Evolutionary conservation across 257 asterid species (phyloP).

Genomic region (Gentiana macrophylla): DNA sequence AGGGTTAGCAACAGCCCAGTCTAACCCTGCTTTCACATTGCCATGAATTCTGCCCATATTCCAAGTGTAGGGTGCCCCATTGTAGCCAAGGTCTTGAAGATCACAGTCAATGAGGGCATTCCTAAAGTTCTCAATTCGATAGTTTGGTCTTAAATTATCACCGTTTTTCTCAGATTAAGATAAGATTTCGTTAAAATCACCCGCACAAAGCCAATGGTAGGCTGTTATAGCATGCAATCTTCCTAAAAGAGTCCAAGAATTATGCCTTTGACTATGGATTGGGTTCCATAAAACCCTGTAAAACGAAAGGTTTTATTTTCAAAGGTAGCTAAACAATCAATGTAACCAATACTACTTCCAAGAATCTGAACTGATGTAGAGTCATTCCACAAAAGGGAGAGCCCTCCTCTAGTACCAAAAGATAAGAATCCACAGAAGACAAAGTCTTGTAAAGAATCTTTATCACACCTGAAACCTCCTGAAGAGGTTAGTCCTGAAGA

Average conservation of each 20-base stretch:
- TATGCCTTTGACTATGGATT: not conserved
- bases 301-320: not conserved
- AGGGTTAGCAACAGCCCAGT: not conserved
- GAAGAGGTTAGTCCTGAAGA: no score
- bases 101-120: not conserved
- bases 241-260: not conserved
- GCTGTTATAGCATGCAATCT: not conserved
- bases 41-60: not conserved
- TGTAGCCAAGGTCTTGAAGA: not conserved
- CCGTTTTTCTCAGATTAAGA: not conserved
- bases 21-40: not conserved
- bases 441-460: no score
- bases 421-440: no score
- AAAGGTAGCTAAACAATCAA: no score
- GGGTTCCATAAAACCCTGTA: not conserved
- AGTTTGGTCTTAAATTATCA: no score
- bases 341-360: not conserved
- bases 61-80: not conserved
- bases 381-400: not conserved
- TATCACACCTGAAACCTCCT: no score
- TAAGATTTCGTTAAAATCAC: not conserved
- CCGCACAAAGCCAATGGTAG: no score
- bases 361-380: not conserved
- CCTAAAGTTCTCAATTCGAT: not conserved
- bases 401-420: not conserved